Conservation (phyloP, 2,329 filamentous ascomycete genomes). For the Colletotrichum lini region DNA sequence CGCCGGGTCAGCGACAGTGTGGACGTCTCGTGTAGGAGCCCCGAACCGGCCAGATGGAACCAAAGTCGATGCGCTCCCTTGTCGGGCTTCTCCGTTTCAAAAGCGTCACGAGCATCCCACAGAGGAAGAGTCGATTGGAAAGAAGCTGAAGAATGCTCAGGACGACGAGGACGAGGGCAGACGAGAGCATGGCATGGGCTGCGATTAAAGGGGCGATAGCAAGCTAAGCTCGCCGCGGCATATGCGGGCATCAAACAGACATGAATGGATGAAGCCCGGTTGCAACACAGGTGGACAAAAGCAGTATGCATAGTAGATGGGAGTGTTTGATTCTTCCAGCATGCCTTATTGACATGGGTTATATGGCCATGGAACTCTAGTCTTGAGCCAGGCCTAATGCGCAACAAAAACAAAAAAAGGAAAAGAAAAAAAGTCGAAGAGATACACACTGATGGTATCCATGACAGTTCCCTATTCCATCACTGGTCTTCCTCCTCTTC, state of each 20-base stretch:
- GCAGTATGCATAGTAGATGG: slow-evolving; percentile 36
- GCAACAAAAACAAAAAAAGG: background rate
- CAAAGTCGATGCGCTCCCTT: background rate
- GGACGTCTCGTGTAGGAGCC: background rate
- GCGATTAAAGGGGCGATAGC: no score
- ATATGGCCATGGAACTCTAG: slow-evolving; percentile 29
- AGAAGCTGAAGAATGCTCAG: background rate
- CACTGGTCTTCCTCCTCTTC: slow-evolving; percentile 16
- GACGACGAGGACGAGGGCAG: background rate
- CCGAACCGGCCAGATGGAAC: background rate
- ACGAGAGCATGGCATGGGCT: no score
- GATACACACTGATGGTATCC: slow-evolving; percentile 18
- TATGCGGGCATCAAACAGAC: background rate
- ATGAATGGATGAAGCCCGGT: background rate
- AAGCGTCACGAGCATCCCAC: background rate
- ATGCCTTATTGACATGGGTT: slow-evolving; percentile 30
- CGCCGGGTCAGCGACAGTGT: background rate
- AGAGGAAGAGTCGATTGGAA: background rate
- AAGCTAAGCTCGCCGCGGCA: background rate
- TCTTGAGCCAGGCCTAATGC: slow-evolving; percentile 19
- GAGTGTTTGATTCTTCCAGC: slow-evolving; percentile 38
- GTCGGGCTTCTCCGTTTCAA: background rate
- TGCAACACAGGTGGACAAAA: background rate
- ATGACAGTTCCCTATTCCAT: slow-evolving; percentile 25
- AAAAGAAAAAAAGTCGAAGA: background rate